These are phyloP conservation scores for Aquilaria yunnanensis DNA, from an alignment of 345 rosid species.

Conservation along the genomic window DNA sequence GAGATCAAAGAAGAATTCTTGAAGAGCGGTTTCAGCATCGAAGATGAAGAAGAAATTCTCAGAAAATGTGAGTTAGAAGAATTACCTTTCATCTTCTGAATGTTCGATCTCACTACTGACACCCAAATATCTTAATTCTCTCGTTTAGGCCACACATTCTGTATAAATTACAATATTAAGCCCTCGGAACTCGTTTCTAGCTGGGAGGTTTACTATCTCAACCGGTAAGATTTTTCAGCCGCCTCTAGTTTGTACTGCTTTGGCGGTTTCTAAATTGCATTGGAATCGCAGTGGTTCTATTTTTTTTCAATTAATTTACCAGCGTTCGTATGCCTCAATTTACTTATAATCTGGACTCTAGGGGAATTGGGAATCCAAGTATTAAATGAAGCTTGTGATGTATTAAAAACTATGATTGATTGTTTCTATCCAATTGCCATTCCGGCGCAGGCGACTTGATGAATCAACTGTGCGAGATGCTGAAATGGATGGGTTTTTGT, in stretches of 20 bases:
- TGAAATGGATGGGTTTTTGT: constrained; percentile 81
- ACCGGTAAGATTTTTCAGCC: constrained; percentile 40
- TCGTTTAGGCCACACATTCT: constrained; percentile 59
- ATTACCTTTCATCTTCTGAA: neutral
- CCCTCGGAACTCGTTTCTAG: constrained; percentile 85
- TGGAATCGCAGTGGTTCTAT: too few species aligned
- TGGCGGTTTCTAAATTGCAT: neutral
- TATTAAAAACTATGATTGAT: too few species aligned
- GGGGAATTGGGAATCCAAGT: too few species aligned
- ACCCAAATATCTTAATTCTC: neutral
- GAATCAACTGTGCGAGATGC: constrained; percentile 50
- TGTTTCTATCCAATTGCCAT: neutral
- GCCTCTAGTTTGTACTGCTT: neutral
- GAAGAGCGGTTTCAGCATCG: constrained; percentile 49
- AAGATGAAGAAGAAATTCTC: constrained; percentile 62
- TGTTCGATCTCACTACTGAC: constrained; percentile 6
- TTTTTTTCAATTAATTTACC: neutral
- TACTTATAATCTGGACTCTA: too few species aligned
- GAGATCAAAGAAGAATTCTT: constrained; percentile 65
- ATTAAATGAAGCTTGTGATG: too few species aligned
- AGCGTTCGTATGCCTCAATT: neutral
- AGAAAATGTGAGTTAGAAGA: constrained; percentile 40
- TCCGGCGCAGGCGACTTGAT: constrained; percentile 45
- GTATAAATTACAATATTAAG: constrained; percentile 59
- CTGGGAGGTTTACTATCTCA: constrained; percentile 89